Conservation (phyloP, 805 yeast species). For the Hanseniaspora guilliermondii region DNA sequence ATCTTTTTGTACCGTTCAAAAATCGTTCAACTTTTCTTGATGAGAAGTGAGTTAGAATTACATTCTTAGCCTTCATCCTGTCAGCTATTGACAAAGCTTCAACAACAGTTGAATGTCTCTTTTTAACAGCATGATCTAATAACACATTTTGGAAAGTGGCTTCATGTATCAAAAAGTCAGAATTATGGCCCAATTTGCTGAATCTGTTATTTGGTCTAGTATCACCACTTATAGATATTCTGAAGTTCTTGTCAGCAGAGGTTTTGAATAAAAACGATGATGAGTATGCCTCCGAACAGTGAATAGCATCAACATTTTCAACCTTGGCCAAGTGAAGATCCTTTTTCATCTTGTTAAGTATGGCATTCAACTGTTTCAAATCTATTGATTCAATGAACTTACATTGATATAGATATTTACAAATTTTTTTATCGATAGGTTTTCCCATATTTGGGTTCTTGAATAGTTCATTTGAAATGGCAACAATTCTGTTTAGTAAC, state of each 20-base stretch:
- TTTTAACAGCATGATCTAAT: conserved; percentile 61
- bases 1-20: conserved; percentile 22
- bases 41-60: conserved; percentile 82
- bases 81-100: conserved; percentile 69
- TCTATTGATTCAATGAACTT: not conserved
- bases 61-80: conserved; percentile 56
- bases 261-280: conserved; percentile 40
- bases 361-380: not conserved
- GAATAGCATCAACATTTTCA: conserved; percentile 63
- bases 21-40: conserved; percentile 37
- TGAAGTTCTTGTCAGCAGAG: conserved; percentile 23
- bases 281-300: conserved; percentile 74
- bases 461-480: conserved; percentile 13
- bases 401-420: not conserved
- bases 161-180: conserved; percentile 80
- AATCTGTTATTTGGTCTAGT: conserved; percentile 70
- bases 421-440: conserved; percentile 14
- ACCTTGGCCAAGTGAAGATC: conserved; percentile 36
- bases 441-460: conserved; percentile 13
- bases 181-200: conserved; percentile 47
- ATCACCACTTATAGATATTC: conserved; percentile 85
- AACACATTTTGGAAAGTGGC: conserved; percentile 79
- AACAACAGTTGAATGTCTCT: conserved; percentile 76
- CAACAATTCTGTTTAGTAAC: not conserved
- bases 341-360: conserved; percentile 7